Base-by-base conservation (phyloP, 1,139 yeast species). In the Blastobotrys malaysiensis region DNA sequence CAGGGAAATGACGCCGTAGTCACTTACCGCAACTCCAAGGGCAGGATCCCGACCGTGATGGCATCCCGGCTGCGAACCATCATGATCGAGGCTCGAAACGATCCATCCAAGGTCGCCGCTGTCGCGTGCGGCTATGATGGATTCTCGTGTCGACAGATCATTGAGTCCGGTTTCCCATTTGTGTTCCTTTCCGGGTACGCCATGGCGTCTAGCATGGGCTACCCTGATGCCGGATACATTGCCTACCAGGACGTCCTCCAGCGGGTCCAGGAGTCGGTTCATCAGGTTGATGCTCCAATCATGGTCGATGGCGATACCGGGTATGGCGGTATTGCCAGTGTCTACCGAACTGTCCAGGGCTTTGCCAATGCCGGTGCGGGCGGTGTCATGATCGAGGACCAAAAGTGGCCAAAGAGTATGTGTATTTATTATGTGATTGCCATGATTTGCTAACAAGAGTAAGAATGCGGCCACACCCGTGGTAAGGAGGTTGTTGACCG, bases 291-390 rank as follows among this genome's bases (percentile, higher is more conserved):
- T 19, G 45, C 53, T 18, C 59, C 59, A 14, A 47, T 56, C 48
- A 43, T 56, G 46, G 59, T 55, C 14, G 59, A 56, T 36, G 59
- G 58, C 13, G 59, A 56, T 43, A 56, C 59, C 16, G 59, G 59
- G 2, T 56, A 56, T 44, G 59, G 59, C 13, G 58, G 58, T 9
- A 14, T 51, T 16, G 59, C 57, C 3, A 56, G 57, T 43, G 57
- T 55, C 16, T 51, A 47, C 48, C 51, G 59, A 13, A 56, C 59
- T 9, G 58, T 56, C 5, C 57, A 56, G 46, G 59, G 58, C 19
- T 55, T 55, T 47, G 59, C 59, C 22, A 45, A 51, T 13, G 59
- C 59, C 26, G 59, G 59, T 2, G 59, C 58, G 6, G 54, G 58
- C 5, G 59, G 56, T 3, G 48, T 56, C 16, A 55, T 55, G 57